Evolutionary conservation across 768 basidiomycete genomes (phyloP).

Genomic region (Daedaleopsis nitida): DNA sequence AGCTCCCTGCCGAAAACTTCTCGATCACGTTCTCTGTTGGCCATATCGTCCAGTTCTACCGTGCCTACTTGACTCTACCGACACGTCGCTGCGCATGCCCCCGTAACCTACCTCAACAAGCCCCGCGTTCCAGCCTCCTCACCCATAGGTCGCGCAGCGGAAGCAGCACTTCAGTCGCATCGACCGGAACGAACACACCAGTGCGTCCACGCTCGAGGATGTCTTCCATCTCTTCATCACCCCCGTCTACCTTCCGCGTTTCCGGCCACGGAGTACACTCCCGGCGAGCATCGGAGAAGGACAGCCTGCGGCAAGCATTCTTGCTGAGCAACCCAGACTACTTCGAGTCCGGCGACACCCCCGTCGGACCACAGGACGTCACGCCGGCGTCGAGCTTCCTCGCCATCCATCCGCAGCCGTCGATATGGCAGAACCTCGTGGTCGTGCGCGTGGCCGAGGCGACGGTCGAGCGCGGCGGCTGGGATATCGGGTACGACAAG

Average conservation of each 20-base stretch:
- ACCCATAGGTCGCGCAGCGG: constrained; percentile 64
- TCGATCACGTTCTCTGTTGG: constrained; percentile 67
- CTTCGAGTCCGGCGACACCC: constrained; percentile 19
- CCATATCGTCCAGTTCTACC: constrained; percentile 64
- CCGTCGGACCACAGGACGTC: constrained; percentile 38
- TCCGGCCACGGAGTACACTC: constrained; percentile 81
- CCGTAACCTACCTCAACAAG: constrained; percentile 45
- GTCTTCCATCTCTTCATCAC: constrained; percentile 42
- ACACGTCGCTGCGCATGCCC: constrained; percentile 71
- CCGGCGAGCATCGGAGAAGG: constrained; percentile 70
- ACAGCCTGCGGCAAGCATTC: constrained; percentile 23
- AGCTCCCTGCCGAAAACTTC: constrained; percentile 66
- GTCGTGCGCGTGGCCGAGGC: constrained; percentile 56
- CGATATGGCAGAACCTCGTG: constrained; percentile 62
- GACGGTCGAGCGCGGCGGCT: constrained; percentile 73
- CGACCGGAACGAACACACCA: constrained; percentile 49
- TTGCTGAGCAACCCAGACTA: constrained; percentile 27
- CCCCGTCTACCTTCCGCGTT: constrained; percentile 65
- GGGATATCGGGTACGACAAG: constrained; percentile 62
- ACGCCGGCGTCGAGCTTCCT: constrained; percentile 35
- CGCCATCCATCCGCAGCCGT: constrained; percentile 30
- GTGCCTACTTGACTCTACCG: constrained; percentile 55
- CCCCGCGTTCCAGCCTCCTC: constrained; percentile 47
- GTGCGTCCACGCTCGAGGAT: constrained; percentile 49
- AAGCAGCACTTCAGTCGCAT: constrained; percentile 50